Evolutionary conservation across 1,284 basidiomycete genomes (phyloP).

Genomic region (Boletellus sp.): DNA sequence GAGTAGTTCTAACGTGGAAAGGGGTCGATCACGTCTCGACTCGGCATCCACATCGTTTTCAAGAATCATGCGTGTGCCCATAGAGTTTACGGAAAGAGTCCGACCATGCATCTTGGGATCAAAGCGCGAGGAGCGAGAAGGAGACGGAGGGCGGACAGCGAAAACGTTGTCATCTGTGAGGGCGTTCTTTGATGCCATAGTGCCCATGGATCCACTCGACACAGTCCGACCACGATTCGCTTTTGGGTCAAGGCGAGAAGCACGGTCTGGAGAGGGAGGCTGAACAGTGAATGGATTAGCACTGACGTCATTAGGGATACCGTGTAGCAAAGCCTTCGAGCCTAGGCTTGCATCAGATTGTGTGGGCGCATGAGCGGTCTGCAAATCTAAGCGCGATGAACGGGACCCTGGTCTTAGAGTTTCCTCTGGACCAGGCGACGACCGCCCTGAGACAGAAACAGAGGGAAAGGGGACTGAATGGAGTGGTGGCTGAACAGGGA

Average conservation of each 20-base stretch:
- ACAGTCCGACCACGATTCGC: slow-evolving; percentile 34
- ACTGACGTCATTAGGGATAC: slow-evolving; percentile 24
- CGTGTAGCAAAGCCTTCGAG: slow-evolving; percentile 41
- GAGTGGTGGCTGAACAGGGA: slow-evolving; percentile 41
- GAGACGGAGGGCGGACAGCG: slow-evolving; percentile 54
- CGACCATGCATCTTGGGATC: slow-evolving; percentile 69
- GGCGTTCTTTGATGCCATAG: slow-evolving; percentile 30
- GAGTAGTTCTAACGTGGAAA: slow-evolving; percentile 71
- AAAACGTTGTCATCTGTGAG: slow-evolving; percentile 57
- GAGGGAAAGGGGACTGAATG: slow-evolving; percentile 65
- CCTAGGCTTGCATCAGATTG: slow-evolving; percentile 49
- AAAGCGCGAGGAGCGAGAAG: slow-evolving; percentile 61
- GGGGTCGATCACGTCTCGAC: slow-evolving; percentile 48
- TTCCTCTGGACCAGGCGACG: slow-evolving; percentile 43
- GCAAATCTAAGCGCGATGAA: slow-evolving; percentile 32
- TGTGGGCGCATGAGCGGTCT: slow-evolving; percentile 37
- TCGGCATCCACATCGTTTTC: slow-evolving; percentile 52
- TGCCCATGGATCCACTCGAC: slow-evolving; percentile 41
- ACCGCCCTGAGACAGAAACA: slow-evolving; percentile 44
- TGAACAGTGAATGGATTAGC: slow-evolving; percentile 26
- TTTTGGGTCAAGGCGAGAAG: slow-evolving; percentile 42
- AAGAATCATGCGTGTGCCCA: slow-evolving; percentile 59
- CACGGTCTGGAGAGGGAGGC: slow-evolving; percentile 33
- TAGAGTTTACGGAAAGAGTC: slow-evolving; percentile 61
- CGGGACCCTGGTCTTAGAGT: slow-evolving; percentile 29